Evolutionary conservation across 2,329 filamentous ascomycete genomes (phyloP), one percentile per base, ranked within the genome.

Genomic region (Shiraia bambusicola): DNA sequence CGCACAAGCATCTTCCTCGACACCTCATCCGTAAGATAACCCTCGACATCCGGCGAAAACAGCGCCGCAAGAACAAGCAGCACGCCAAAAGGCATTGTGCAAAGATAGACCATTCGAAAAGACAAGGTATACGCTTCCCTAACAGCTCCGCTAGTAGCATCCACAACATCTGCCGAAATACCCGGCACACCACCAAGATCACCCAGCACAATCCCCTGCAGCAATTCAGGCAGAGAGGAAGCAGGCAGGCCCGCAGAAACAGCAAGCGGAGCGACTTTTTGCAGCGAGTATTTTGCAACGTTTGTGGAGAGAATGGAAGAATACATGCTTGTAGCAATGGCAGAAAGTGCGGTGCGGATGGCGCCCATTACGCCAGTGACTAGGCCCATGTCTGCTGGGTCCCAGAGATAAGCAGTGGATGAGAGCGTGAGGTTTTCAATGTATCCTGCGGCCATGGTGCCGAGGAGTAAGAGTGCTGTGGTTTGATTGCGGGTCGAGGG

Each of bases 101-200:
- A 32, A 54, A 72, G 59, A 71, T 74, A 77, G 1, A 78, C 74
- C 3, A 69, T 65, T 40, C 61, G 59, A 55, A 77, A 76, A 3
- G 70, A 69, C n/a, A 65, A 42, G 4, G 65, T 56, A 51, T 77
- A 75, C n/a, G 72, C 72, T 9, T 61, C 58, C 47, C 70, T 67
- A 7, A 69, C 46, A 15, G 70, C 69, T 0, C 46, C 40, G 2
- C 48, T 59, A 0, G 72, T 69, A 0, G 68, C 51, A 1, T 42
- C 54, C n/a, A 58, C 53, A 14, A 65, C 55, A 1, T 53, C 52
- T 1, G 50, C 41, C 1, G 57, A 57, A 19, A 65, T 59, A 3
- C 52, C 61, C n/a, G 56, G 55, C 10, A 64, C 58, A 7, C 40
- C 43, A 3, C 47, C 43, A 37, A 65, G 59, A 22, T 61, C 37